A percentile compares a stretch with the other conserved stretches of the same genome.
Evolutionary conservation across 805 yeast genomes (phyloP).

Genomic region (Blastobotrys terrestris): DNA sequence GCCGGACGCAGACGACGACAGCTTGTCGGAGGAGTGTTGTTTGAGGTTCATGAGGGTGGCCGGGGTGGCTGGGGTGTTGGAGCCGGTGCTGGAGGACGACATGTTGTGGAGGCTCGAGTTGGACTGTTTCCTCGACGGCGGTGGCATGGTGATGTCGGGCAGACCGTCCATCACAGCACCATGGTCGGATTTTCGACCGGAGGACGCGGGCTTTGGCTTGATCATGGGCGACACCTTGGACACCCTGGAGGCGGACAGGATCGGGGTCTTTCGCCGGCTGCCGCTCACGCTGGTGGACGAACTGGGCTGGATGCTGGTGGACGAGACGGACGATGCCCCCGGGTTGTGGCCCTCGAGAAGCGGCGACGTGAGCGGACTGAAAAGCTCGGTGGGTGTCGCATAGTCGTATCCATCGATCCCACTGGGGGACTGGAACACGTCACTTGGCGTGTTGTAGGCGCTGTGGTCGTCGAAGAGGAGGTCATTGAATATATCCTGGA

Average conservation of each 20-base stretch:
- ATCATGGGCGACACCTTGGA: conserved; percentile 19
- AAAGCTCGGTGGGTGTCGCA: background rate
- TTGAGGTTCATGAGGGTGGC: conserved; percentile 29
- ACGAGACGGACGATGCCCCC: conserved; percentile 4
- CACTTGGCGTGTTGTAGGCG: background rate
- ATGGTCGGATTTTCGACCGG: too few species aligned
- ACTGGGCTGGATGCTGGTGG: conserved; percentile 1
- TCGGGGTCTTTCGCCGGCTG: conserved; percentile 7
- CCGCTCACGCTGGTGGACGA: conserved; percentile 1
- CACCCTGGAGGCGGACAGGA: conserved; percentile 7
- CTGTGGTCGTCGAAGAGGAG: background rate
- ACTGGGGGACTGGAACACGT: conserved; percentile 9
- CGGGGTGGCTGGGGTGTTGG: conserved; percentile 27
- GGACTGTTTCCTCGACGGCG: conserved; percentile 8
- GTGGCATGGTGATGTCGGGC: conserved; percentile 15
- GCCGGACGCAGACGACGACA: too few species aligned
- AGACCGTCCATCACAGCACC: too few species aligned
- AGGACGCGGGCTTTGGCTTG: conserved; percentile 8
- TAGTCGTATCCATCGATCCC: conserved; percentile 3
- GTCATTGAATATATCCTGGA: background rate
- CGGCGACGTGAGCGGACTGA: conserved; percentile 1
- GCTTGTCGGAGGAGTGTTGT: conserved; percentile 19
- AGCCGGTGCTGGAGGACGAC: conserved; percentile 5
- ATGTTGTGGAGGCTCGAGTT: background rate
- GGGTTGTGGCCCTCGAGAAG: background rate